Evolutionary conservation across 495 filamentous ascomycete genomes (phyloP).

Genomic region (Neurospora sp.): DNA sequence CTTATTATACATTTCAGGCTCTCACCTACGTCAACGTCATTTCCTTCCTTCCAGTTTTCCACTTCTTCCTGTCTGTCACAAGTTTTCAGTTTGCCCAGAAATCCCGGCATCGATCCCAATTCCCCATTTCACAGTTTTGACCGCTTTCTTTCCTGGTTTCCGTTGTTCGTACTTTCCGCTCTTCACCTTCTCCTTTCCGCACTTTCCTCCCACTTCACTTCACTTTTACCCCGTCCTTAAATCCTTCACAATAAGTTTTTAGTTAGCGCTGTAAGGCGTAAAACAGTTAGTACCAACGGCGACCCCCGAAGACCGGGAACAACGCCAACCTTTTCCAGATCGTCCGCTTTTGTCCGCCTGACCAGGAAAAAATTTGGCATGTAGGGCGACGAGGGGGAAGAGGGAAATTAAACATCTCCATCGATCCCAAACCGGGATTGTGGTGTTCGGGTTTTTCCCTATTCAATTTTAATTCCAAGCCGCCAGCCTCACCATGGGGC

Average conservation of each 20-base stretch:
- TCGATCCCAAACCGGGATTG: neutral
- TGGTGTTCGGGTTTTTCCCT: neutral
- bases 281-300: neutral
- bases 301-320: neutral
- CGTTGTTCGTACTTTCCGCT: neutral
- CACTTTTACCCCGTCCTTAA: neutral
- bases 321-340: neutral
- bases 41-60: neutral
- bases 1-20: neutral
- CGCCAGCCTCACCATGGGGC: neutral
- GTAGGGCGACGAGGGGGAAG: neutral
- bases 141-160: neutral
- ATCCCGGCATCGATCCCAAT: neutral
- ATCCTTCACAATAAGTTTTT: neutral
- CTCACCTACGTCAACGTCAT: neutral
- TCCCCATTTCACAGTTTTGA: neutral
- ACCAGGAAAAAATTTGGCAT: neutral
- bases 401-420: neutral
- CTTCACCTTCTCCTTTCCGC: neutral
- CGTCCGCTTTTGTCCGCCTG: neutral
- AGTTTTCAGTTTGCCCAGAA: neutral
- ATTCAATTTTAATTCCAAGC: neutral
- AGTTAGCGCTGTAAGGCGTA: neutral
- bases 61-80: neutral
- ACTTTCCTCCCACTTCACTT: neutral